These are phyloP conservation scores for Boletus rex-veris DNA, from an alignment of 768 basidiomycete genomes.

Conservation along the genomic window DNA sequence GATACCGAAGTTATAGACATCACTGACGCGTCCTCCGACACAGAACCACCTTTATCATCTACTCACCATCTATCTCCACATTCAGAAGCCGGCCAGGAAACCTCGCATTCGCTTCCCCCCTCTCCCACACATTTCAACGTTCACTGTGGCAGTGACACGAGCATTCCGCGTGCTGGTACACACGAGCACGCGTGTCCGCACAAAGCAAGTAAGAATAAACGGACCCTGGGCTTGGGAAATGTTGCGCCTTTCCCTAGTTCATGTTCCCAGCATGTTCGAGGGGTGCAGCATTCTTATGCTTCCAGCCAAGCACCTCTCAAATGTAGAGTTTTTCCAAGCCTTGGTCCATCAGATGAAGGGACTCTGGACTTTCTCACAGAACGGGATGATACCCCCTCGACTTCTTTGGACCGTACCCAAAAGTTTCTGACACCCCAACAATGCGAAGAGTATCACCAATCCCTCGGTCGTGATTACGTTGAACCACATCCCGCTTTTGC, in stretches of 20 bases:
- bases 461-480: slow-evolving; percentile 17
- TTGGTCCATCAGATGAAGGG: slow-evolving; percentile 2
- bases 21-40: slow-evolving; percentile 16
- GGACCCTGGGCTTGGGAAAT: slow-evolving; percentile 1
- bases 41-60: slow-evolving; percentile 11
- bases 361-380: slow-evolving; percentile 20
- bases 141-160: slow-evolving; percentile 3
- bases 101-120: slow-evolving; percentile 6
- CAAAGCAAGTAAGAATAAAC: slow-evolving; percentile 4
- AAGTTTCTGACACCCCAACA: slow-evolving; percentile 11
- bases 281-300: slow-evolving; percentile 44
- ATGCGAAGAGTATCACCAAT: slow-evolving; percentile 15
- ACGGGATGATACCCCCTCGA: neutral
- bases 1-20: slow-evolving; percentile 18
- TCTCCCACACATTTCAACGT: neutral
- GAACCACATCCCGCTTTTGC: slow-evolving; percentile 50
- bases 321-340: slow-evolving; percentile 1
- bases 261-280: slow-evolving; percentile 59
- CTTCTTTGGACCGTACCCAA: neutral
- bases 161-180: slow-evolving; percentile 1
- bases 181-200: neutral
- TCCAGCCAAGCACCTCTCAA: slow-evolving; percentile 8
- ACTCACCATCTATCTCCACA: slow-evolving; percentile 5
- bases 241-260: slow-evolving; percentile 47
- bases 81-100: slow-evolving; percentile 6